Evolutionary conservation across 2,329 filamentous ascomycete species (phyloP), one percentile per base, ranked within the genome.

Genomic region (Scedosporium dehoogii): DNA sequence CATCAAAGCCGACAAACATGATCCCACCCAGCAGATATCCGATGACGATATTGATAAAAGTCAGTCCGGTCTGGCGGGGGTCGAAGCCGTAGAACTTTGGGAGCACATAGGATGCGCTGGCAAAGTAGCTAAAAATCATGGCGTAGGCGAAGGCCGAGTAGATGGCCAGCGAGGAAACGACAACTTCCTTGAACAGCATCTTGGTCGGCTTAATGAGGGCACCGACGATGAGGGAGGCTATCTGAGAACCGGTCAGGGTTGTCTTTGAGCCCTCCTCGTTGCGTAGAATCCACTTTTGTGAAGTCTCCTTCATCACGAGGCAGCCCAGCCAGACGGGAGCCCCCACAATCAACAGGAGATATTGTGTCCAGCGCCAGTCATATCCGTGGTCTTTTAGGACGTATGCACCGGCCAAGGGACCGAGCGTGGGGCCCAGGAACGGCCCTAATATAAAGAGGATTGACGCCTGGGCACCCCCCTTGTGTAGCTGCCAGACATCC

Each of bases 371-470:
- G 1, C 68, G 62, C 68, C 68, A 68, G 27, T 65, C 16, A 56
- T 51, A 56, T 41, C 65, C 23, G 63, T 64, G 51, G 23, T 23
- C 18, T 10, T 27, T 9, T 1, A 55, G 21, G 1, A 61, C 55
- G 3, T 63, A 64, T 3, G 66, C 86, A 75, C 88, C 88, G 89
- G 4, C 83, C 81, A 72, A 85, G 87, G 51, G 51, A 6, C 51
- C 51, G 7, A 55, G 21, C 2, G 51, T 55, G 2, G 51, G 51
- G 16, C 51, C 88, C 62, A 83, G 81, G 6, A 91, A 73, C 0
- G 88, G 88, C 0, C 88, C 88, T 0, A 91, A 77, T 66, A 90
- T 91, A 71, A 90, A 91, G 25, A 87, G 71, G n/a, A 86, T 83
- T 86, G 91, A 91, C 0, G 88, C 88, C 23, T 76, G 76, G 1